Evolutionary conservation across 1,284 basidiomycete genomes (phyloP).

Genomic region (Leccinum glutinopallens): DNA sequence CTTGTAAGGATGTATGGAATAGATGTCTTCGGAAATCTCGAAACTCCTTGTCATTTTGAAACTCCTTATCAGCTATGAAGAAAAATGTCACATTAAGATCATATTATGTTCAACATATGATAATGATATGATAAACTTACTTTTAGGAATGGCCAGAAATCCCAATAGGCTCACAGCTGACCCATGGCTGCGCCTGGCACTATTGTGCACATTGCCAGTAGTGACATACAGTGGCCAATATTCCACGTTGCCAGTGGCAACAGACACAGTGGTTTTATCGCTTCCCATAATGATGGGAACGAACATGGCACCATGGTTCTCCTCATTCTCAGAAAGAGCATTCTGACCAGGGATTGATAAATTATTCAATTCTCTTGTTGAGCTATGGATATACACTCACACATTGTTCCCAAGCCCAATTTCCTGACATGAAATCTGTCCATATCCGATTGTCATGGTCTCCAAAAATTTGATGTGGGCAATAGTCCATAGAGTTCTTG

Average conservation of each 20-base stretch:
- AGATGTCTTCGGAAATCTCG: background rate
- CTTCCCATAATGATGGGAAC: conserved; percentile 12
- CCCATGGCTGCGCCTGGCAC: background rate
- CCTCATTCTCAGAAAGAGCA: background rate
- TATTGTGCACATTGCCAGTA: background rate
- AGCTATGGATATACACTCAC: background rate
- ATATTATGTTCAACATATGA: background rate
- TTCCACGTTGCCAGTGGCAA: conserved; percentile 9
- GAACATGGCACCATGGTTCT: conserved; percentile 4
- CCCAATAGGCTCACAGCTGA: background rate
- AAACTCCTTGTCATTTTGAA: background rate
- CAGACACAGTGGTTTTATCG: conserved; percentile 13
- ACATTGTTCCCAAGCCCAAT: conserved; percentile 2
- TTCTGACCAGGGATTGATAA: background rate
- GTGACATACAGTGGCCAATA: background rate
- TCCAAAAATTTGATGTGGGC: background rate
- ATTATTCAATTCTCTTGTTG: background rate
- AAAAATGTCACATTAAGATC: background rate
- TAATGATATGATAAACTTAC: background rate
- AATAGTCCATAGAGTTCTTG: background rate
- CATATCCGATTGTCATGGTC: background rate
- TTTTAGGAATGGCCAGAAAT: conserved; percentile 1
- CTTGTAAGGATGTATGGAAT: background rate
- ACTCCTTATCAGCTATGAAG: background rate
- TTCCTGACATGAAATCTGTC: background rate